Evolutionary conservation across 257 asterid species (phyloP).

Genomic region (Datura wrightii): DNA sequence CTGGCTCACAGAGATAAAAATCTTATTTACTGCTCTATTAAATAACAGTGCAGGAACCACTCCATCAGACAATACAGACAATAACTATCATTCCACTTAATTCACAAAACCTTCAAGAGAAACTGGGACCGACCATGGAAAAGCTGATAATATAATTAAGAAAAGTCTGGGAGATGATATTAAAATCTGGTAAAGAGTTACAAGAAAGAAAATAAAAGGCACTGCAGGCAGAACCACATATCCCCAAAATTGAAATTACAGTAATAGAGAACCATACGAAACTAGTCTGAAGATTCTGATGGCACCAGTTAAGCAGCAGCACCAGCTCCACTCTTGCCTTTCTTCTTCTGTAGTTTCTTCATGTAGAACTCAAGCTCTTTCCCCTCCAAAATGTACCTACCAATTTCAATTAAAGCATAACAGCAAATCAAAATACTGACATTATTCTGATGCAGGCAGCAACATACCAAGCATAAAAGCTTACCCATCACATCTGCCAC

Average conservation of each 20-base stretch:
- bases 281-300: conserved; percentile 15
- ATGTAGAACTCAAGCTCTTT: conserved; percentile 33
- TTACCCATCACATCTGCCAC: conserved; percentile 68
- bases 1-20: no score
- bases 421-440: not conserved
- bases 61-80: not conserved
- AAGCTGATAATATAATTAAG: not conserved
- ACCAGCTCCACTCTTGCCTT: conserved; percentile 42
- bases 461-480: not conserved
- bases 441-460: not conserved
- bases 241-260: conserved; percentile 24
- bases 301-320: conserved; percentile 27
- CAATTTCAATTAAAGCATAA: not conserved
- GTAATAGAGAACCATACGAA: not conserved
- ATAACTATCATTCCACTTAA: not conserved
- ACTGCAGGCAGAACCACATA: not conserved
- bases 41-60: not conserved
- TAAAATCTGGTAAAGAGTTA: not conserved
- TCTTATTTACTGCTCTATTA: not conserved
- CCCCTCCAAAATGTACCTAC: conserved; percentile 44
- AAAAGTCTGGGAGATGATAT: not conserved
- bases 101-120: not conserved
- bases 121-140: not conserved
- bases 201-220: not conserved
- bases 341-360: conserved; percentile 34